These are phyloP conservation scores for Microcyclospora pomicola DNA, from an alignment of 2,329 filamentous ascomycete species.

Conservation along the genomic window DNA sequence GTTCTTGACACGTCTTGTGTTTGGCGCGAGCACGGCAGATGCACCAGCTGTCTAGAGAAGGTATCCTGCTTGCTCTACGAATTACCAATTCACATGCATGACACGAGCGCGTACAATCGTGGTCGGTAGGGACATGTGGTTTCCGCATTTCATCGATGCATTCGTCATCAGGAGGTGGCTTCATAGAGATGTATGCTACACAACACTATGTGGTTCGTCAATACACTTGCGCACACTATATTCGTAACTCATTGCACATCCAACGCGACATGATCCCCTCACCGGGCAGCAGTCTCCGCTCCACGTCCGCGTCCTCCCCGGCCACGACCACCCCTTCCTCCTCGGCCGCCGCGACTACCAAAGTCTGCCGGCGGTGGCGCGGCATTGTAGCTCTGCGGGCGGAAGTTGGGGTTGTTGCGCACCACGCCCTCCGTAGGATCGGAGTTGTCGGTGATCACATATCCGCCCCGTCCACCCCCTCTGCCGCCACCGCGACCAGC, in stretches of 20 bases:
- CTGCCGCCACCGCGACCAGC: slow-evolving; percentile 24
- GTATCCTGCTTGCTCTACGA: too few species aligned
- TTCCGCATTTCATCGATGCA: background rate
- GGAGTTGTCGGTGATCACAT: slow-evolving; percentile 34
- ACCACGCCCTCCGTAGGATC: slow-evolving; percentile 41
- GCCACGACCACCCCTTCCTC: slow-evolving; percentile 2
- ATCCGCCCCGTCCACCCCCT: slow-evolving; percentile 27
- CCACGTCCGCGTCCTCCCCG: background rate
- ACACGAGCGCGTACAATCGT: background rate
- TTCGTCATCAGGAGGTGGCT: background rate
- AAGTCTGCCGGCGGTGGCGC: slow-evolving; percentile 47
- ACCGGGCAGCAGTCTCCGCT: background rate
- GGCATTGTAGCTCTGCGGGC: slow-evolving; percentile 38
- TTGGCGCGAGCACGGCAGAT: too few species aligned
- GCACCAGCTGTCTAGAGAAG: too few species aligned
- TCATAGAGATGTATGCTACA: too few species aligned
- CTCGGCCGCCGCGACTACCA: slow-evolving; percentile 23
- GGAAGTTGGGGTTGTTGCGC: slow-evolving; percentile 42
- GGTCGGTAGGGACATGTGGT: background rate
- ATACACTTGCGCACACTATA: background rate
- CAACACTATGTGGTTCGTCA: background rate
- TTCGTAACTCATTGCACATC: background rate
- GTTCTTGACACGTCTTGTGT: too few species aligned
- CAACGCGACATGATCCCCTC: background rate
- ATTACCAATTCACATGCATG: too few species aligned